phyloP scores from a whole-genome alignment of 371 early-diverging fungal species.

The Furculomyces boomerangus region DNA sequence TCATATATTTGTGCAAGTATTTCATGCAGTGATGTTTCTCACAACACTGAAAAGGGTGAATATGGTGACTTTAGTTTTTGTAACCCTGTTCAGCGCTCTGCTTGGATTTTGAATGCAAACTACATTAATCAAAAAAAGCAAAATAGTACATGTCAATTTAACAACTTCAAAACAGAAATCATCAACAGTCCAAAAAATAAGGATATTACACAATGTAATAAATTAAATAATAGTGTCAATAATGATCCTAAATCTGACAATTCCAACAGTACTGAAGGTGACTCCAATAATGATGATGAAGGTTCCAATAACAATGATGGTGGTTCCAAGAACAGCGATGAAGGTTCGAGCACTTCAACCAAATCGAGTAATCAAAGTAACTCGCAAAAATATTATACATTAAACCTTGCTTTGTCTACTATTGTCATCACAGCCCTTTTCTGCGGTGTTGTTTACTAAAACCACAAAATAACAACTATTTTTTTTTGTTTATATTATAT shows the following conservation, averaged over 20 bases:
- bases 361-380: no score
- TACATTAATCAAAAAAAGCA: slow-evolving; percentile 9
- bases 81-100: slow-evolving; percentile 10
- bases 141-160: slow-evolving; percentile 12
- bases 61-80: slow-evolving; percentile 19
- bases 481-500: no score
- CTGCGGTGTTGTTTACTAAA: no score
- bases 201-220: slow-evolving; percentile 8
- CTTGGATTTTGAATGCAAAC: slow-evolving; percentile 21
- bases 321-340: no score
- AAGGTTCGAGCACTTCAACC: no score
- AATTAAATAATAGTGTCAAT: slow-evolving; percentile 11
- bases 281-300: background rate
- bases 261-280: background rate
- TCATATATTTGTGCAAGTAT: slow-evolving; percentile 18
- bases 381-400: no score
- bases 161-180: slow-evolving; percentile 9
- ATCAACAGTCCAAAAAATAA: slow-evolving; percentile 10
- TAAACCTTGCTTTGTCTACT: no score
- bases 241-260: slow-evolving; percentile 4
- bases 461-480: no score
- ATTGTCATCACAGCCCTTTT: no score
- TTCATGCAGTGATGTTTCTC: slow-evolving; percentile 14
- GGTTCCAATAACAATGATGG: no score
- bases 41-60: slow-evolving; percentile 11